A percentile compares a stretch with the other conserved stretches of the same genome.
Evolutionary conservation across 805 yeast genomes (phyloP).

Genomic region (Hanseniaspora valbyensis): DNA sequence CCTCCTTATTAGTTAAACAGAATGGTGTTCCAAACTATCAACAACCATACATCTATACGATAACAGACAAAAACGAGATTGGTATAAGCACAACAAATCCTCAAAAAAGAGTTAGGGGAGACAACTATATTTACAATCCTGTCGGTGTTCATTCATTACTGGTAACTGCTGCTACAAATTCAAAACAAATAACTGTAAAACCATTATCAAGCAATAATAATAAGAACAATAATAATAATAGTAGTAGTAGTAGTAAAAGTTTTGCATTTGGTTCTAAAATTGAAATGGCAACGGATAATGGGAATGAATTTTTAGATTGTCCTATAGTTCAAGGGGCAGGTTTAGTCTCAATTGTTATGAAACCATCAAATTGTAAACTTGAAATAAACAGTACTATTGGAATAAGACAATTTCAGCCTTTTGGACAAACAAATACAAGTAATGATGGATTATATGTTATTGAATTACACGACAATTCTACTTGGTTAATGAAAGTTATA

Average conservation of each 20-base stretch:
- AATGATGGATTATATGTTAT: not conserved
- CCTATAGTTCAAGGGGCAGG: constrained; percentile 10
- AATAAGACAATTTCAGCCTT: not conserved
- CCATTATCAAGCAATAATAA: not conserved
- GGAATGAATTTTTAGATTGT: not conserved
- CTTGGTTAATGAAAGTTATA: not conserved
- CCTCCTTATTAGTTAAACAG: constrained; percentile 18
- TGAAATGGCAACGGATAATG: not conserved
- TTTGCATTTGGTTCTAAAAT: not conserved
- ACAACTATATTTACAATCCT: constrained; percentile 10
- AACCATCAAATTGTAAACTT: not conserved
- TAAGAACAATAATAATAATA: too few relatives aligned
- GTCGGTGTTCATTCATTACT: constrained; percentile 1
- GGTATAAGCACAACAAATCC: constrained; percentile 28
- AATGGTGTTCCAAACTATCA: constrained; percentile 14
- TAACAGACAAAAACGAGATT: constrained; percentile 31
- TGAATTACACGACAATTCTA: not conserved
- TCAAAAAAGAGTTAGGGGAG: constrained; percentile 5
- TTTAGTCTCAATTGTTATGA: not conserved
- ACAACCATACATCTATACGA: constrained; percentile 24
- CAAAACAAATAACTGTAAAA: not conserved
- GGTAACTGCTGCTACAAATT: not conserved
- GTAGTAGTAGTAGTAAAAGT: too few relatives aligned
- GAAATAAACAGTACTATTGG: constrained; percentile 4
- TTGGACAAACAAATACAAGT: not conserved